These are phyloP conservation scores for Cryphonectria naterciae DNA, from an alignment of 2,329 filamentous ascomycete species.

Conservation along the genomic window DNA sequence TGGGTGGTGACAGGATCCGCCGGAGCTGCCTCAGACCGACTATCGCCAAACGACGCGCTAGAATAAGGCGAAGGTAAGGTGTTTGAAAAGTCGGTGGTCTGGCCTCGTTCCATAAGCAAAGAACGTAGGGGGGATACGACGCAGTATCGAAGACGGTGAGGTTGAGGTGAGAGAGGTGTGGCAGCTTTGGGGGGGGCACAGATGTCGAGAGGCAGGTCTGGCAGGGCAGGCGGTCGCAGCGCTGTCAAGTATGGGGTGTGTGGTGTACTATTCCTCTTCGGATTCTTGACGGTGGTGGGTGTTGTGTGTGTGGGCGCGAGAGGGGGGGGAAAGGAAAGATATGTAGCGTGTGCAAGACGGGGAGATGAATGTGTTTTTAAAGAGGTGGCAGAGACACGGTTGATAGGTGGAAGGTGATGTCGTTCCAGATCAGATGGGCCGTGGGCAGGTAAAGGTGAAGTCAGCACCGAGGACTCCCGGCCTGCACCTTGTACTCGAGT, in stretches of 20 bases:
- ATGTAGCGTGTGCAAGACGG: not conserved
- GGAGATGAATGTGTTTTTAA: conserved; percentile 11
- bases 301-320: not conserved
- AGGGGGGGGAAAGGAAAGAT: not conserved
- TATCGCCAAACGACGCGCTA: conserved; percentile 65
- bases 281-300: not conserved
- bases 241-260: not conserved
- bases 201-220: not conserved
- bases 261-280: not conserved
- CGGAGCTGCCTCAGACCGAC: conserved; percentile 80
- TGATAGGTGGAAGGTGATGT: conserved; percentile 8
- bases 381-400: conserved; percentile 1
- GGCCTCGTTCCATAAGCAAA: conserved; percentile 60
- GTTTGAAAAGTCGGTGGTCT: conserved; percentile 75
- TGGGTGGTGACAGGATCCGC: conserved; percentile 89
- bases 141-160: not conserved
- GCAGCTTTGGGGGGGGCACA: not conserved
- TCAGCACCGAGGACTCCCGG: conserved; percentile 11
- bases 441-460: conserved; percentile 8
- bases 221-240: not conserved
- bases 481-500: conserved; percentile 18
- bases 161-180: not conserved
- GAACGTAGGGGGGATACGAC: conserved; percentile 1
- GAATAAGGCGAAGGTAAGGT: conserved; percentile 79
- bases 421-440: conserved; percentile 12